These are phyloP conservation scores for Penicillium crystallinum DNA, from an alignment of 495 filamentous ascomycete species.

Conservation along the genomic window DNA sequence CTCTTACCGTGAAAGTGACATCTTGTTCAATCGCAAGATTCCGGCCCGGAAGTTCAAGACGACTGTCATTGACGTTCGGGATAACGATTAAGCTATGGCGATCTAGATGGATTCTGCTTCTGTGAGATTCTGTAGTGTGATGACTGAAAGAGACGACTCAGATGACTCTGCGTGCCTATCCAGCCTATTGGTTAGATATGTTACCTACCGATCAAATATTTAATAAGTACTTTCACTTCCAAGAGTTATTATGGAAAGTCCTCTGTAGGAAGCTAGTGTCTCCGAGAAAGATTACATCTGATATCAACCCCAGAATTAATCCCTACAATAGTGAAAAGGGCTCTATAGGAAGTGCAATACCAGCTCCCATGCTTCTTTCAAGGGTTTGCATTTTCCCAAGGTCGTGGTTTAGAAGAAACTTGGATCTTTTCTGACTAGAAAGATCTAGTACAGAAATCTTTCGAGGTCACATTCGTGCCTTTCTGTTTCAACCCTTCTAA, in stretches of 20 bases:
- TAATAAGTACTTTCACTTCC: background rate
- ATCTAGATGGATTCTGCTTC: background rate
- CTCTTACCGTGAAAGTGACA: conserved; percentile 39
- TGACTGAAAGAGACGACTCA: background rate
- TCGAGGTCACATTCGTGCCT: too few relatives aligned
- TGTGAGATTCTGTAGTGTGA: background rate
- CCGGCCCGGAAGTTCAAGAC: conserved; percentile 33
- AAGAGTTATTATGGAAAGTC: background rate
- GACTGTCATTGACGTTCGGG: conserved; percentile 46
- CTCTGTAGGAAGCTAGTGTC: too few relatives aligned
- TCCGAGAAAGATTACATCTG: too few relatives aligned
- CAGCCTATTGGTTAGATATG: background rate
- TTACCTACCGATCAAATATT: background rate
- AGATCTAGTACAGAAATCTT: too few relatives aligned
- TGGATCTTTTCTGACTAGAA: too few relatives aligned
- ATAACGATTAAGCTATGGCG: conserved; percentile 39
- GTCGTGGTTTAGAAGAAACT: too few relatives aligned
- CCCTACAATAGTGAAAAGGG: too few relatives aligned
- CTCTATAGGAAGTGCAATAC: too few relatives aligned
- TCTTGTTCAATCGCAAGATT: conserved; percentile 35
- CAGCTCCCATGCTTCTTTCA: too few relatives aligned
- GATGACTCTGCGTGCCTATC: background rate
- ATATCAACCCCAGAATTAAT: too few relatives aligned
- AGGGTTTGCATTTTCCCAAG: too few relatives aligned
- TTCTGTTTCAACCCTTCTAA: too few relatives aligned